phyloP scores from a whole-genome alignment of 306 rosid species.

The Begonia masoniana region DNA sequence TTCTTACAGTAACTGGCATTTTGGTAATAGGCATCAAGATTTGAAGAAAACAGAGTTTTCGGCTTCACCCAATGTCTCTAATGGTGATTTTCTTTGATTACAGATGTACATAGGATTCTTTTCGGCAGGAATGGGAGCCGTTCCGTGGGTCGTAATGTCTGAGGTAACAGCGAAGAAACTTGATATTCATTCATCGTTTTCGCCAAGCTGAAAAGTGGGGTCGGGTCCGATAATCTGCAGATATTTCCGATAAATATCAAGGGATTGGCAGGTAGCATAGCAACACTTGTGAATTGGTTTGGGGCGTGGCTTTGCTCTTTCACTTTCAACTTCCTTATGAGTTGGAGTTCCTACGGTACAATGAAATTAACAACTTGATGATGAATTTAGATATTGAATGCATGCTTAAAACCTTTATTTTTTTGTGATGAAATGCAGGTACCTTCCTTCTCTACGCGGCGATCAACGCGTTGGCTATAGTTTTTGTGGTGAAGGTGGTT shows the following conservation, averaged over 20 bases:
- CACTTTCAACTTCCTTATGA: conserved; percentile 69
- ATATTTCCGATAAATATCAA: conserved; percentile 70
- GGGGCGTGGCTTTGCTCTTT: conserved; percentile 81
- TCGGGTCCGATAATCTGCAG: conserved; percentile 16
- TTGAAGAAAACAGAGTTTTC: too few relatives aligned
- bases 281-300: conserved; percentile 59
- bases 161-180: conserved; percentile 40
- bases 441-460: conserved; percentile 59
- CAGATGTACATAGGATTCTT: conserved; percentile 59
- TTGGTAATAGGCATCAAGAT: conserved; percentile 24
- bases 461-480: conserved; percentile 44
- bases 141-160: conserved; percentile 92
- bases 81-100: neutral
- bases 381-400: neutral
- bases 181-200: neutral
- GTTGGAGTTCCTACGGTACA: conserved; percentile 64
- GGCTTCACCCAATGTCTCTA: too few relatives aligned
- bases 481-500: conserved; percentile 59
- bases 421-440: conserved; percentile 24
- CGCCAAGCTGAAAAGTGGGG: too few relatives aligned
- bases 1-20: conserved; percentile 56
- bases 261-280: conserved; percentile 76
- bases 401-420: neutral
- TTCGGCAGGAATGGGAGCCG: conserved; percentile 72
- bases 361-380: neutral